phyloP scores from a whole-genome alignment of 345 rosid genomes.

The Hirschfeldia incana region DNA sequence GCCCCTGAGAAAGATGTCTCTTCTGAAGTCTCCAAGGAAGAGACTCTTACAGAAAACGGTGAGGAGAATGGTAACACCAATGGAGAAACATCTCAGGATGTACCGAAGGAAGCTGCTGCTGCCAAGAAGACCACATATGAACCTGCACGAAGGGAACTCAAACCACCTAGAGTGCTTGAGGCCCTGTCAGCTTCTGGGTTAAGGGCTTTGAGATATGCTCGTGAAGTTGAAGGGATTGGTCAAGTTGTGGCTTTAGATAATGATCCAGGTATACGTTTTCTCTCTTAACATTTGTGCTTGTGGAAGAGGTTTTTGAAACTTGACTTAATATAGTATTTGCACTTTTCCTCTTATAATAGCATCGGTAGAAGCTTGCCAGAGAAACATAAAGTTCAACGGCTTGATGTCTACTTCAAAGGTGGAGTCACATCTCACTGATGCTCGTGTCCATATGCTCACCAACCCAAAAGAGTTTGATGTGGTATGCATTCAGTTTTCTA shows the following conservation, averaged over 20 bases:
- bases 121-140: neutral
- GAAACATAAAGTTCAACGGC: slow-evolving; percentile 94
- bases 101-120: neutral
- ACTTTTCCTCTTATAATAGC: slow-evolving; percentile 42
- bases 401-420: slow-evolving; percentile 80
- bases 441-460: slow-evolving; percentile 93
- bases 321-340: neutral
- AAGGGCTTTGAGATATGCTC: slow-evolving; percentile 92
- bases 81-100: slow-evolving; percentile 52
- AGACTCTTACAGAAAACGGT: slow-evolving; percentile 35
- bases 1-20: slow-evolving; percentile 47
- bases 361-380: slow-evolving; percentile 89
- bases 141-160: slow-evolving; percentile 2
- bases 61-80: slow-evolving; percentile 44
- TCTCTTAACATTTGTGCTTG: slow-evolving; percentile 8
- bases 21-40: slow-evolving; percentile 43
- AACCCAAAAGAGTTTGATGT: slow-evolving; percentile 95
- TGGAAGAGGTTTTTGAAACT: neutral
- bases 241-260: slow-evolving; percentile 96
- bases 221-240: slow-evolving; percentile 89
- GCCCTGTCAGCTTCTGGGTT: slow-evolving; percentile 93
- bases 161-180: neutral
- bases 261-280: slow-evolving; percentile 63
- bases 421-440: slow-evolving; percentile 93
- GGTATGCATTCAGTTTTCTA: slow-evolving; percentile 47